phyloP scores from a whole-genome alignment of 441 rosid genomes.

The Adansonia grandidieri region DNA sequence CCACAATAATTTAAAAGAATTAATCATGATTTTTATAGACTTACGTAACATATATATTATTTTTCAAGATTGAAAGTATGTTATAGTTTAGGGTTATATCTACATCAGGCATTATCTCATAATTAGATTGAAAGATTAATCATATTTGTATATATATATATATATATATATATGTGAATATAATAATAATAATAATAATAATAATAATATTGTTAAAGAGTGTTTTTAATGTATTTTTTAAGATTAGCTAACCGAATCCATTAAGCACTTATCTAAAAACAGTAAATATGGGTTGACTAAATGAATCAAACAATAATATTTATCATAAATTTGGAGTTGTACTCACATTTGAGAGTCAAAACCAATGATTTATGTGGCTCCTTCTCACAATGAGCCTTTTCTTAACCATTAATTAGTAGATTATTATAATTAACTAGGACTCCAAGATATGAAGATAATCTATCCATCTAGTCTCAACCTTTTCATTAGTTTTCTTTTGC shows the following conservation, averaged over 20 bases:
- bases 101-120: not conserved
- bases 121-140: not conserved
- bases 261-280: not conserved
- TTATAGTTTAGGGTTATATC: not conserved
- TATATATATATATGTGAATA: no score
- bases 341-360: not conserved
- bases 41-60: no score
- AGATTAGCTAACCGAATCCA: no score
- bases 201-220: not conserved
- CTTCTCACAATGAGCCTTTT: not conserved
- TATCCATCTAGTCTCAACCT: not conserved
- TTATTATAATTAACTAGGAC: not conserved
- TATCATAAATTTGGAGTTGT: slow-evolving; percentile 17
- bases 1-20: no score
- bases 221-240: no score
- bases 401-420: not conserved
- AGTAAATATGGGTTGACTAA: slow-evolving; percentile 31
- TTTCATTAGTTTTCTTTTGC: not conserved
- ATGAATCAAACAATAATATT: slow-evolving; percentile 17
- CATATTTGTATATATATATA: no score
- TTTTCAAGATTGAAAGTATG: not conserved
- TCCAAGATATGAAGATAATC: not conserved
- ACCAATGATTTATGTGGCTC: slow-evolving; percentile 21
- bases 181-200: no score
- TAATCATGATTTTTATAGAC: not conserved